A percentile compares a stretch with the other conserved stretches of the same genome.
These are phyloP conservation scores for Leccinum sublutescens DNA, from an alignment of 768 basidiomycete species.

Conservation along the genomic window DNA sequence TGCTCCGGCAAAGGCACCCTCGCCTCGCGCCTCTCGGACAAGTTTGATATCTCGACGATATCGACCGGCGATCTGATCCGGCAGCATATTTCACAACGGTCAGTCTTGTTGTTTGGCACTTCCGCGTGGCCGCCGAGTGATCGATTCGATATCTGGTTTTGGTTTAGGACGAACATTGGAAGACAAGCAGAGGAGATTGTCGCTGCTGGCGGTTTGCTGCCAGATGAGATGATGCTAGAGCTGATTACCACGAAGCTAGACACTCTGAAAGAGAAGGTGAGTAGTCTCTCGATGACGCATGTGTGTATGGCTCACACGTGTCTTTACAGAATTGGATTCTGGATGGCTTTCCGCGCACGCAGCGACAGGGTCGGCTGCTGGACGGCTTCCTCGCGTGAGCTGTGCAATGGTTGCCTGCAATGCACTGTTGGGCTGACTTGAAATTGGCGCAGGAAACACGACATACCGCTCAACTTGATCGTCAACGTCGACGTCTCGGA, in stretches of 20 bases:
- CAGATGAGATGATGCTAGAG: conserved; percentile 76
- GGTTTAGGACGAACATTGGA: conserved; percentile 65
- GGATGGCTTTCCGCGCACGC: conserved; percentile 88
- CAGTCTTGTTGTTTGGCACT: conserved; percentile 12
- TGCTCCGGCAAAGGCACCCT: conserved; percentile 85
- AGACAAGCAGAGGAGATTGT: conserved; percentile 74
- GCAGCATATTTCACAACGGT: conserved; percentile 72
- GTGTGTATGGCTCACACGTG: conserved; percentile 8
- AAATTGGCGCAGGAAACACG: conserved; percentile 46
- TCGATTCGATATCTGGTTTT: neutral
- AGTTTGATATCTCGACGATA: conserved; percentile 70
- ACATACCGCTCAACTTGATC: conserved; percentile 69
- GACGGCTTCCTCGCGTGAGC: conserved; percentile 69
- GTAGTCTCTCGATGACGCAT: conserved; percentile 15
- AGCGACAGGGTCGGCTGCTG: conserved; percentile 73
- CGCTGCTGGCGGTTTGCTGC: conserved; percentile 68
- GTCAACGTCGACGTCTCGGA: conserved; percentile 85
- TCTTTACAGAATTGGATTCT: conserved; percentile 75
- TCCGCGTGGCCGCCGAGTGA: neutral
- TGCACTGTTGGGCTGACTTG: neutral
- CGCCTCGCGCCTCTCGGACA: conserved; percentile 63
- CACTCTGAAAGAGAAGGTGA: conserved; percentile 57
- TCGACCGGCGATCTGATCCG: conserved; percentile 85
- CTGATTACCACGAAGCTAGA: conserved; percentile 72
- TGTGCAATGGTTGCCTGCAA: neutral